Evolutionary conservation across 495 filamentous ascomycete genomes (phyloP).

Genomic region (Aspergillus mulundensis): DNA sequence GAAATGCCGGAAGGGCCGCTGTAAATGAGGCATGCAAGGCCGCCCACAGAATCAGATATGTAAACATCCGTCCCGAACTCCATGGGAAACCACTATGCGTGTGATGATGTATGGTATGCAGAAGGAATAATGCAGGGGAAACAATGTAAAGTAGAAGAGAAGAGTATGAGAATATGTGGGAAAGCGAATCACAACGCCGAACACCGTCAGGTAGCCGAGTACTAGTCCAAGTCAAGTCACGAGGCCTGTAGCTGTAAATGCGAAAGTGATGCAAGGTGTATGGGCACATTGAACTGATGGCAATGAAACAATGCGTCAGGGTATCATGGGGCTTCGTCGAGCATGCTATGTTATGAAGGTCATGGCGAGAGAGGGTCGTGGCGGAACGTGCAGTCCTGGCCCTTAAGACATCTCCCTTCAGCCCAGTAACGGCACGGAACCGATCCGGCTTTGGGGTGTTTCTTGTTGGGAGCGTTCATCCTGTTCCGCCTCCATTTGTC

Average conservation of each 20-base stretch:
- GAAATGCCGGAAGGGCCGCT: background rate
- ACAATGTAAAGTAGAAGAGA: slow-evolving; percentile 2
- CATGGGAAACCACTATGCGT: background rate
- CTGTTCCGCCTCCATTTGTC: slow-evolving; percentile 36
- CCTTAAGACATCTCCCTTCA: slow-evolving; percentile 77
- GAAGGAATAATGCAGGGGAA: background rate
- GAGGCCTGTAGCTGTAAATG: slow-evolving; percentile 4
- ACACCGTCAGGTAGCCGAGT: background rate
- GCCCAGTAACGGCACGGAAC: slow-evolving; percentile 73
- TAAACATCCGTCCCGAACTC: background rate
- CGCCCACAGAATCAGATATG: too few species aligned
- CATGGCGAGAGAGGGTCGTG: slow-evolving; percentile 44
- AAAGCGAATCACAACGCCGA: slow-evolving; percentile 4
- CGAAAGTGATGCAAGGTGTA: slow-evolving; percentile 7
- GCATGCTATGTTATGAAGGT: background rate
- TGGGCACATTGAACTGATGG: background rate
- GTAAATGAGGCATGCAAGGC: background rate
- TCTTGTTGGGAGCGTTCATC: slow-evolving; percentile 27
- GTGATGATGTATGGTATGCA: background rate
- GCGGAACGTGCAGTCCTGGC: slow-evolving; percentile 78
- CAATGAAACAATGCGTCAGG: slow-evolving; percentile 3
- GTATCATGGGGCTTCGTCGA: slow-evolving; percentile 15
- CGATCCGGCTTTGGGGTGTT: slow-evolving; percentile 39
- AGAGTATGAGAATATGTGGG: background rate
- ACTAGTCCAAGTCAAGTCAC: background rate